Evolutionary conservation across 2,329 filamentous ascomycete species (phyloP), one percentile per base, ranked within the genome.

Genomic region (Tothia fuscella): DNA sequence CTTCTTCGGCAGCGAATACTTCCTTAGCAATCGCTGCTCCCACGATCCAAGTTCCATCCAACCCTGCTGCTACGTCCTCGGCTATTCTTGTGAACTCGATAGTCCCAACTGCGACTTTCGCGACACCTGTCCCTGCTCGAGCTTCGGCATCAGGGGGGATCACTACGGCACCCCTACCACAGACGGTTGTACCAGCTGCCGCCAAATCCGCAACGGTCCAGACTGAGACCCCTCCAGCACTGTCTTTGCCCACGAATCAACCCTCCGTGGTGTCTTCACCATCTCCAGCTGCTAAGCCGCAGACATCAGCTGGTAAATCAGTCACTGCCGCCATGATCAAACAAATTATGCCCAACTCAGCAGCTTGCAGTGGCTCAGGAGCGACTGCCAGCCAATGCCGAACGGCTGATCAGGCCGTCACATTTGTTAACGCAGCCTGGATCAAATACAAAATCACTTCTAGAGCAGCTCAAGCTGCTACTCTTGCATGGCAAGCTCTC

Each of bases 401-500:
- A 36, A 82, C 76, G 2, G 76, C 80, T n/a, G 57, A 58, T 6
- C 64, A 75, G 50, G 80, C 78, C 2, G 79, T 74, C 0, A 64
- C 68, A 1, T 66, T 62, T 48, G 67, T 89, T 46, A 62, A 64
- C 52, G 49, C 61, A 5, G 70, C 74, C 26, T 78, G 87, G 57
- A 43, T 53, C 14, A 59, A 66, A 9, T 80, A 84, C 65, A 49
- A 57, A 3, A 63, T 87, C 50, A 67, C 61, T 36, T 57, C 58
- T 25, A 60, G 62, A 17, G 71, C 67, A 17, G 74, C 81, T 50
- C 77, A 82, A 54, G 83, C 83, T 5, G 82, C 78, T 17, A 59
- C 88, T 13, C 54, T 91, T 32, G 68, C 78, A 10, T 66, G 86
- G 53, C 80, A 84, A 64, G 74, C 79, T 9, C 78, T 78, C 54